Evolutionary conservation across 208 protist species (phyloP), one percentile per base, ranked within the genome.

Genomic region (Tritrichomonas foetus): DNA sequence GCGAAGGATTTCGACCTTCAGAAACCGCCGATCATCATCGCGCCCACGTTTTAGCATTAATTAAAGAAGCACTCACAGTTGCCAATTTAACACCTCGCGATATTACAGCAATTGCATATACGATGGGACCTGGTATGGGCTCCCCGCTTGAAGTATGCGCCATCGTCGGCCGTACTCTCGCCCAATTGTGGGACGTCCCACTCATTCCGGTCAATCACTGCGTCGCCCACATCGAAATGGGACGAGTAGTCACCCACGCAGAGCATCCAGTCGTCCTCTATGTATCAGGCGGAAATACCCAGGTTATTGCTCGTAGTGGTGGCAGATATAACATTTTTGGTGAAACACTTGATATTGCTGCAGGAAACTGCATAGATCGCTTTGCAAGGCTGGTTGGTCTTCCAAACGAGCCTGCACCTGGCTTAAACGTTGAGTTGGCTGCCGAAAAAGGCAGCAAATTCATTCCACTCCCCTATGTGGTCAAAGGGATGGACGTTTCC

Each of bases 161-260:
- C 0, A 94, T 98, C 27, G 96, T 97, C 9, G 98, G 96, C 22
- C 93, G 97, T 53, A 97, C 96, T 20, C 93, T 99, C 0, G 93
- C 97, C 36, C 89, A 95, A 64, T 41, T 97, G 96, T 98, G 97
- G 97, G 95, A 96, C 39, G 96, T 97, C 74, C 98, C 98, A 36
- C 94, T 99, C 20, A 96, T 99, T 27, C 97, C 97, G 2, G 99
- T 99, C 9, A 99, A 99, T 95, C 99, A 99, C 95, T 99, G 99
- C 95, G 96, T 99, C 27, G 98, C 97, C 0, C 99, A 99, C 96
- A 99, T 99, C 94, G 99, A 99, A 96, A 99, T 99, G 99, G 99
- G 99, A 25, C 95, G 98, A 57, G 95, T 99, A 11, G 97, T 98
- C 20, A 99, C 98, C 11, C 94, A 96, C 57, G 94, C 98, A 8